phyloP scores from a whole-genome alignment of 2,329 filamentous ascomycete species.

The Cadophora gregata region DNA sequence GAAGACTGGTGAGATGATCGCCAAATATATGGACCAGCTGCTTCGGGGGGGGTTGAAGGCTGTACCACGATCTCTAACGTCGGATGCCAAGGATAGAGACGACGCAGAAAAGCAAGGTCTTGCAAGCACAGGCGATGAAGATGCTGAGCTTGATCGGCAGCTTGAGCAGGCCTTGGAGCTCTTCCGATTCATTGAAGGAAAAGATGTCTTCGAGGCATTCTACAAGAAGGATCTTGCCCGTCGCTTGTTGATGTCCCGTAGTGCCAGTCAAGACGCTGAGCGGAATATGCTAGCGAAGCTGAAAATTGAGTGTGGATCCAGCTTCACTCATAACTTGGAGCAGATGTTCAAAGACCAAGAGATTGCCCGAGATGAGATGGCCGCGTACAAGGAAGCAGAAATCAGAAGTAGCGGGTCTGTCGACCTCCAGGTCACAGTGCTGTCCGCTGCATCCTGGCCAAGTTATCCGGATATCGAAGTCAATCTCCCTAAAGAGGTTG shows the following conservation, averaged over 20 bases:
- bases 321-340: constrained; percentile 96
- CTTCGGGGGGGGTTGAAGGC: constrained; percentile 87
- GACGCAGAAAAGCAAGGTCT: constrained; percentile 66
- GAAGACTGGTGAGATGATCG: constrained; percentile 98
- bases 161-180: constrained; percentile 92
- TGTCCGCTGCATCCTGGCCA: constrained; percentile 94
- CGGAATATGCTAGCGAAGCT: constrained; percentile 92
- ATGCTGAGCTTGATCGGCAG: constrained; percentile 88
- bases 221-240: constrained; percentile 98
- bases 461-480: constrained; percentile 79
- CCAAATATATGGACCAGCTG: constrained; percentile 92
- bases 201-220: constrained; percentile 97
- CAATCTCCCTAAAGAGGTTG: constrained; percentile 76
- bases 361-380: constrained; percentile 89
- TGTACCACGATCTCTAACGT: constrained; percentile 71
- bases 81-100: constrained; percentile 63
- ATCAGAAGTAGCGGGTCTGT: constrained; percentile 58
- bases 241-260: constrained; percentile 87
- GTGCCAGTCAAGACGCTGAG: constrained; percentile 93
- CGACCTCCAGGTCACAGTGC: constrained; percentile 83
- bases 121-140: constrained; percentile 79
- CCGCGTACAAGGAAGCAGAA: constrained; percentile 75
- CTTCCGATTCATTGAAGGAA: constrained; percentile 96
- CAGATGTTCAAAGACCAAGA: constrained; percentile 99
- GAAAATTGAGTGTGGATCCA: constrained; percentile 90